A percentile compares a stretch with the other conserved stretches of the same genome.
phyloP scores from a whole-genome alignment of 139 green algal genomes.

The Tetradesmus lagerheimii region DNA sequence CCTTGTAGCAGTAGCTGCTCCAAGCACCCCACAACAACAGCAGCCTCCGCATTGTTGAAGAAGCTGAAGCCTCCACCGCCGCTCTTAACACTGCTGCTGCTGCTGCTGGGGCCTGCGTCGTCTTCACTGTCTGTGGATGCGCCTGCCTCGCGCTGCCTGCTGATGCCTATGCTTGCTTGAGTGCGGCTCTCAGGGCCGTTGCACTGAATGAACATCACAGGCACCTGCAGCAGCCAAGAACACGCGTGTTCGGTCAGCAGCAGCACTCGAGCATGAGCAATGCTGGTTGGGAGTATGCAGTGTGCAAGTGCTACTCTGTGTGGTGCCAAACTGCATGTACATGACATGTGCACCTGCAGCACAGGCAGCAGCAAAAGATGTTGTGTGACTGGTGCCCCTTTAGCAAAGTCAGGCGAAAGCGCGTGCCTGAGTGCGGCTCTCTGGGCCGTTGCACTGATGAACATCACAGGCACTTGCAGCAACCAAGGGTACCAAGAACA shows the following conservation, averaged over 20 bases:
- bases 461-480: constrained; percentile 53
- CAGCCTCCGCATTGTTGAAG: constrained; percentile 62
- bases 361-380: too few relatives aligned
- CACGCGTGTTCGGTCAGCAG: background rate
- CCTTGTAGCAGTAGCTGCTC: constrained; percentile 49
- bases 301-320: too few relatives aligned
- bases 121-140: background rate
- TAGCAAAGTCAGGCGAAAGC: too few relatives aligned
- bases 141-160: background rate
- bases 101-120: background rate
- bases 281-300: too few relatives aligned
- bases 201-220: constrained; percentile 38
- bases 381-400: too few relatives aligned
- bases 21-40: constrained; percentile 44
- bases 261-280: background rate
- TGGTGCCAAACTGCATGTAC: background rate
- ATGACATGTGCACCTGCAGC: too few relatives aligned
- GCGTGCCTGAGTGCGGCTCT: constrained; percentile 12
- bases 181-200: constrained; percentile 22
- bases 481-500: background rate
- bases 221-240: constrained; percentile 50
- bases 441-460: constrained; percentile 32
- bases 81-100: constrained; percentile 4
- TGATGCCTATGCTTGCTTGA: constrained; percentile 15
- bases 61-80: constrained; percentile 48